Evolutionary conservation across 257 asterid species (phyloP), one percentile per base, ranked within the genome.

Genomic region (Capsicum rhomboideum): DNA sequence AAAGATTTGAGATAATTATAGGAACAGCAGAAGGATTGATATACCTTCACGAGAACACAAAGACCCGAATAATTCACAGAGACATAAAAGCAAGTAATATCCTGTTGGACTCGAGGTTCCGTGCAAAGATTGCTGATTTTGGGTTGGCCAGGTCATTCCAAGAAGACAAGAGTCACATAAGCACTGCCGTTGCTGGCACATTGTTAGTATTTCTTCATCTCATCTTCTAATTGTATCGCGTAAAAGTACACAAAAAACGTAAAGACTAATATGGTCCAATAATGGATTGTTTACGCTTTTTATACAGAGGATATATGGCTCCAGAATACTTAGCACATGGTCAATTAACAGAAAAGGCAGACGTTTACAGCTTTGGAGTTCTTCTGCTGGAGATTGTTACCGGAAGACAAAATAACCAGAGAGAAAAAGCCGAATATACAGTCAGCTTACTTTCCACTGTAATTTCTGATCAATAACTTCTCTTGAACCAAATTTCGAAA

Each of bases 31-130:
- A 90, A 79, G 92, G 91, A 1, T 52, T 90, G 44, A 88, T 88
- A 53, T 88, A 88, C 89, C 92, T 90, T 10, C 92, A 89, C 11
- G 90, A 88, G 63, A 89, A 89, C 87, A 67, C 64, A 26, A 78
- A 83, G 37, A 56, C 16, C 7, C 82, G 86, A 16, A 90, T 90
- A 44, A 86, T 88, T 54, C 92, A 90, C 46, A 78, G 92, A 78
- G 92, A 89, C 58, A 87, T 89, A 29, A 89, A 89, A 79, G 87
- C 90, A 26, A 89, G 92, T 66, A 89, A 87, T n/a, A 88, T 90
- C 78, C 85, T 90, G 40, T 61, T 90, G 74, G 92, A 90, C 67
- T 85, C 88, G 0, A 83, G 86, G 49, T 84, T 86, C 23, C 84
- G 85, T 7, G 82, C 92, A 40, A 90, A 88, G 85, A 90, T 88